Evolutionary conservation across 306 rosid genomes (phyloP).

Genomic region (Dryas alaskensis): DNA sequence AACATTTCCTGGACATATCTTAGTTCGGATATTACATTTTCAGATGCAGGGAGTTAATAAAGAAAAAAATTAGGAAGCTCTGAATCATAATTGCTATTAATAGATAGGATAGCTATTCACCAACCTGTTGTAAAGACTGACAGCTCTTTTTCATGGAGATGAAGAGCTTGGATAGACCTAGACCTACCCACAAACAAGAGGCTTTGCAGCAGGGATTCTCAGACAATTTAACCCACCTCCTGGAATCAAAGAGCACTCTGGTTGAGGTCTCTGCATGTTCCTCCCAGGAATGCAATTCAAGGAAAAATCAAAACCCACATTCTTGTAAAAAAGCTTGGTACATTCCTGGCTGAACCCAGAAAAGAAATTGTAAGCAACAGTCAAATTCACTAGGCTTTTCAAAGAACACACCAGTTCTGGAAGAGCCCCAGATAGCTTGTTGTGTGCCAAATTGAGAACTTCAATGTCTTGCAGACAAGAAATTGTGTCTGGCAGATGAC

Average conservation of each 20-base stretch:
- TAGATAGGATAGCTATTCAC: slow-evolving; percentile 35
- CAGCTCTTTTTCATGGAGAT: slow-evolving; percentile 45
- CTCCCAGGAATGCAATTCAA: slow-evolving; percentile 83
- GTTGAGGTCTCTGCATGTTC: slow-evolving; percentile 79
- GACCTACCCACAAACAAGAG: slow-evolving; percentile 64
- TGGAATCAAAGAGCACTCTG: slow-evolving; percentile 79
- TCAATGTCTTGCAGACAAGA: slow-evolving; percentile 80
- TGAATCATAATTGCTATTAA: slow-evolving; percentile 41
- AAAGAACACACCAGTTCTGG: slow-evolving; percentile 76
- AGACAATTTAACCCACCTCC: slow-evolving; percentile 76
- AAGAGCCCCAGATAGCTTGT: slow-evolving; percentile 81
- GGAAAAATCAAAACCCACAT: slow-evolving; percentile 85
- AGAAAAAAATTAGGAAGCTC: slow-evolving; percentile 39
- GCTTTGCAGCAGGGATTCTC: slow-evolving; percentile 72
- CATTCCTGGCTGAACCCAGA: slow-evolving; percentile 92
- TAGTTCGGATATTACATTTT: not conserved
- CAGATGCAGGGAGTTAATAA: slow-evolving; percentile 22
- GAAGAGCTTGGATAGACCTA: slow-evolving; percentile 30
- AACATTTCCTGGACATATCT: not conserved
- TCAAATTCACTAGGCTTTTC: slow-evolving; percentile 64
- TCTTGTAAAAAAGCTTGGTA: slow-evolving; percentile 45
- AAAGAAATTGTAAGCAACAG: slow-evolving; percentile 87
- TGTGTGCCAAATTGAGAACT: slow-evolving; percentile 78
- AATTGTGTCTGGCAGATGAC: slow-evolving; percentile 83
- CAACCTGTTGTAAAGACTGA: slow-evolving; percentile 26